Conservation (phyloP, 2,329 filamentous ascomycete genomes). For the Trichoderma sp. region DNA sequence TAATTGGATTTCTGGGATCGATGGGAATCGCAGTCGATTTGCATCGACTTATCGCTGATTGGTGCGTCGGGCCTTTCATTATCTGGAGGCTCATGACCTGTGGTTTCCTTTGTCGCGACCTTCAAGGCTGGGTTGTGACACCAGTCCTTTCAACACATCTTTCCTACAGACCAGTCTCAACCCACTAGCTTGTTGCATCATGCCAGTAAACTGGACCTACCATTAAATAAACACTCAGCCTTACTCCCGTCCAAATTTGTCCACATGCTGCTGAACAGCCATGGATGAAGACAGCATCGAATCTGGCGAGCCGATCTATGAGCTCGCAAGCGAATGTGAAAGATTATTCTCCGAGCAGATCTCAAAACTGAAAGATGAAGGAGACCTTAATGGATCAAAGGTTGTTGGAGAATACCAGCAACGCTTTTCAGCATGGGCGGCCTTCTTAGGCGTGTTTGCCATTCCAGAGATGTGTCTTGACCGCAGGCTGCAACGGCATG, state of each 20-base stretch:
- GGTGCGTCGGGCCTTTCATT: too few species aligned
- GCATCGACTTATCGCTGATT: too few species aligned
- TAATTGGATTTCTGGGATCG: not conserved
- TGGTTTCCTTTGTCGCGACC: too few species aligned
- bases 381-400: not conserved
- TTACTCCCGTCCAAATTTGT: not conserved
- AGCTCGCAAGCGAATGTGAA: not conserved
- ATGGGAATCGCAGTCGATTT: too few species aligned
- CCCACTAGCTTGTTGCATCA: not conserved
- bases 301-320: not conserved
- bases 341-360: not conserved
- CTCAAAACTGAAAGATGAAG: not conserved
- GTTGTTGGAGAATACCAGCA: slow-evolving; percentile 17
- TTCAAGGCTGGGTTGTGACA: too few species aligned
- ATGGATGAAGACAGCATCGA: not conserved
- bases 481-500: slow-evolving; percentile 7
- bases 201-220: not conserved
- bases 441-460: slow-evolving; percentile 15
- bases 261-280: not conserved
- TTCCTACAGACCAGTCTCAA: too few species aligned
- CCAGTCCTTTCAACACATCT: not conserved
- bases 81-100: too few species aligned
- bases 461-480: slow-evolving; percentile 13
- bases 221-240: not conserved
- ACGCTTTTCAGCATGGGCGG: slow-evolving; percentile 14